phyloP scores from a whole-genome alignment of 139 green algal species.

The Picochlorum sp. region DNA sequence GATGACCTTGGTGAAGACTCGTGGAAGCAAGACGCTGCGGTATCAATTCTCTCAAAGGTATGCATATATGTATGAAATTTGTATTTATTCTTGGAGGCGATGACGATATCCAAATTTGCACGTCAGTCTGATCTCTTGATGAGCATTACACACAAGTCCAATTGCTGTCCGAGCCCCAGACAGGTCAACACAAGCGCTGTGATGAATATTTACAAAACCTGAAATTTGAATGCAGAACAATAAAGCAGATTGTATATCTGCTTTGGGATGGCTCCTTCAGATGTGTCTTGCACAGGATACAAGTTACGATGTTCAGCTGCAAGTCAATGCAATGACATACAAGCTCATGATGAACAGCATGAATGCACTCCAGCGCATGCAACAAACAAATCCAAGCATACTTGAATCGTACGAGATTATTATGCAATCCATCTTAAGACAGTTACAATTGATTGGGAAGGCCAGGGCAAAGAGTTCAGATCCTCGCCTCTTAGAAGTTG shows the following conservation, averaged over 20 bases:
- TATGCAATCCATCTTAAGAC: neutral
- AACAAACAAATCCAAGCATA: too few species aligned
- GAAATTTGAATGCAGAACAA: neutral
- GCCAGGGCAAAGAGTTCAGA: neutral
- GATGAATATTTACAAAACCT: neutral
- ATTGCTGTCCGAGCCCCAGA: slow-evolving; percentile 1
- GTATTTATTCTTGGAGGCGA: neutral
- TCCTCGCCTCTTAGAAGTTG: neutral
- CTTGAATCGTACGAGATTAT: neutral
- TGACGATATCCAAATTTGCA: slow-evolving; percentile 5
- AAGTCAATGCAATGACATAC: too few species aligned
- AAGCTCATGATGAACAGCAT: too few species aligned
- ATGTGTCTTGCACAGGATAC: too few species aligned
- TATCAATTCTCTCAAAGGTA: slow-evolving; percentile 6
- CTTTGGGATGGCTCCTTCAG: neutral
- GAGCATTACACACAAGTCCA: neutral
- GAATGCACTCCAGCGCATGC: too few species aligned
- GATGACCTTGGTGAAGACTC: slow-evolving; percentile 11
- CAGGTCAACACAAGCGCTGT: neutral
- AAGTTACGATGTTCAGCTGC: too few species aligned
- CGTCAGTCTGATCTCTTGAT: slow-evolving; percentile 12
- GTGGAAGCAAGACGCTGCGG: slow-evolving; percentile 7
- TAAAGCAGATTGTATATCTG: neutral
- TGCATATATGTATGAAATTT: neutral
- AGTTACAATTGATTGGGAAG: neutral